Evolutionary conservation across 371 early-diverging fungal genomes (phyloP).

Genomic region (Mortierella sp.): DNA sequence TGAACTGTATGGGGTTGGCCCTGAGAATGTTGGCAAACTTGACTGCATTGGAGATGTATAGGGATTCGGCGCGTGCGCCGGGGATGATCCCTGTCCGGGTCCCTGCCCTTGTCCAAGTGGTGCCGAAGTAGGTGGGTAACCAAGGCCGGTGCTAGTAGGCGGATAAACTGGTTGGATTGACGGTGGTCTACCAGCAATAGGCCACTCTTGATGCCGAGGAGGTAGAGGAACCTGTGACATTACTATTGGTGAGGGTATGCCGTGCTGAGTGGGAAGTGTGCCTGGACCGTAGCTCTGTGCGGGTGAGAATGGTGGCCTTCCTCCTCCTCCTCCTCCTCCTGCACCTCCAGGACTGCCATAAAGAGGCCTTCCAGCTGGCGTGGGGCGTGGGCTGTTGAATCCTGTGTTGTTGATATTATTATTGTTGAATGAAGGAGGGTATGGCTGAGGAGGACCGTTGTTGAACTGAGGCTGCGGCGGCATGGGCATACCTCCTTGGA

Average conservation of each 20-base stretch:
- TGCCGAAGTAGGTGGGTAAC: slow-evolving; percentile 8
- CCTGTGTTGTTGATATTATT: slow-evolving; percentile 16
- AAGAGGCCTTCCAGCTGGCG: slow-evolving; percentile 10
- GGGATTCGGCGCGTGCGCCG: slow-evolving; percentile 20
- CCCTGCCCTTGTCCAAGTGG: slow-evolving; percentile 18
- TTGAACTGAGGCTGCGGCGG: slow-evolving; percentile 25
- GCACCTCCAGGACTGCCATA: no score
- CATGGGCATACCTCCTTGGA: slow-evolving; percentile 25
- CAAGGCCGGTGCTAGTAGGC: slow-evolving; percentile 11
- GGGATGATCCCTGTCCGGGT: slow-evolving; percentile 6
- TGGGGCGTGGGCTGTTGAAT: slow-evolving; percentile 20
- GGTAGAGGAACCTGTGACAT: slow-evolving; percentile 25
- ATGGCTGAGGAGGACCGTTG: slow-evolving; percentile 15
- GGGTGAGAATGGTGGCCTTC: slow-evolving; percentile 23
- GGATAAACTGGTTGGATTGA: slow-evolving; percentile 6
- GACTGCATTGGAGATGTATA: slow-evolving; percentile 17
- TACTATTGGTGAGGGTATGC: slow-evolving; percentile 27
- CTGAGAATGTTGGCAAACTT: slow-evolving; percentile 9
- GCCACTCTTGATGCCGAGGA: slow-evolving; percentile 51
- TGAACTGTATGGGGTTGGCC: slow-evolving; percentile 15
- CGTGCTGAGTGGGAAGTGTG: slow-evolving; percentile 21
- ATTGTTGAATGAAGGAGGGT: slow-evolving; percentile 31
- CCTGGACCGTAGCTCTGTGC: slow-evolving; percentile 31
- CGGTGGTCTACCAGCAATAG: slow-evolving; percentile 35
- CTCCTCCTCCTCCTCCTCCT: slow-evolving; percentile 25